phyloP scores from a whole-genome alignment of 306 rosid genomes.

The Quercus agrifolia region DNA sequence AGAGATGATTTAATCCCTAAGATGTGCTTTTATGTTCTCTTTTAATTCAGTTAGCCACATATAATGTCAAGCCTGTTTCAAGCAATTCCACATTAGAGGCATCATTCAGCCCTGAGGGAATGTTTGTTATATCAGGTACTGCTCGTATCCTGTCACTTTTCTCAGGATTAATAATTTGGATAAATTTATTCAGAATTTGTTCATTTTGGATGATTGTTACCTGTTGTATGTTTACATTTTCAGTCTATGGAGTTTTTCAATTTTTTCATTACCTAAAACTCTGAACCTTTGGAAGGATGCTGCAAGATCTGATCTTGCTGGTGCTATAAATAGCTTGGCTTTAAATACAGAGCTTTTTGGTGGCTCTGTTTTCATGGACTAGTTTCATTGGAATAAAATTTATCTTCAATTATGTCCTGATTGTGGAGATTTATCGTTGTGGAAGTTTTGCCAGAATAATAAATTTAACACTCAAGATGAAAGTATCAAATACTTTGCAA shows the following conservation, averaged over 20 bases:
- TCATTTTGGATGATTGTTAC: neutral
- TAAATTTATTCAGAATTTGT: neutral
- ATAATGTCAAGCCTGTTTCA: conserved; percentile 74
- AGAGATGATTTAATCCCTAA: conserved; percentile 3
- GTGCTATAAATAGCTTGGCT: neutral
- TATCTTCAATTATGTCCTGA: neutral
- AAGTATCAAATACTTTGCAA: too few relatives aligned
- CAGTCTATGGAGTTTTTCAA: neutral
- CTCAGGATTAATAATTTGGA: neutral
- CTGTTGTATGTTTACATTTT: neutral
- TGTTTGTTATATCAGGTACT: conserved; percentile 85
- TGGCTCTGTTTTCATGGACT: neutral
- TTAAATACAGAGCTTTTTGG: neutral
- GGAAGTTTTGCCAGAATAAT: too few relatives aligned
- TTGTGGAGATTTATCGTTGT: too few relatives aligned
- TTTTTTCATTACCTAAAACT: neutral
- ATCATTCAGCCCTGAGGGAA: conserved; percentile 96
- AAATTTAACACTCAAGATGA: too few relatives aligned
- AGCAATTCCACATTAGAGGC: conserved; percentile 85
- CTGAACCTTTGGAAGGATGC: neutral
- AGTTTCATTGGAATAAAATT: neutral
- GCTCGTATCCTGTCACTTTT: conserved; percentile 8
- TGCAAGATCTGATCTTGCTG: neutral
- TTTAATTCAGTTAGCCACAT: conserved; percentile 62
- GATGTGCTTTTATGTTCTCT: neutral